These are phyloP conservation scores for Babesia divergens DNA, from an alignment of 169 alveolate genomes.

Conservation along the genomic window DNA sequence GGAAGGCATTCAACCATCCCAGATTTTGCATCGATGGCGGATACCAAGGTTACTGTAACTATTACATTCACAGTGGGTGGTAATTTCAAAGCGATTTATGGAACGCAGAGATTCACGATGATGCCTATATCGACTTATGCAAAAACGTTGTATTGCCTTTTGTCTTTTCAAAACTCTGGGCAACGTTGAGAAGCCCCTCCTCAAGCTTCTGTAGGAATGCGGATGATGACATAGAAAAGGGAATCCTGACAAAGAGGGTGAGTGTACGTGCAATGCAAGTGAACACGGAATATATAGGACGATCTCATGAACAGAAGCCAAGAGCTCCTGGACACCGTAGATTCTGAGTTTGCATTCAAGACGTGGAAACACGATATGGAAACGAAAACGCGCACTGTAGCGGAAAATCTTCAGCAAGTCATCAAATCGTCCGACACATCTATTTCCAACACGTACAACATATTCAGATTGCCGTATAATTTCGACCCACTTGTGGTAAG, in stretches of 20 bases:
- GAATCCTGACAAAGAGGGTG: slow-evolving; percentile 22
- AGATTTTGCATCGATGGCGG: slow-evolving; percentile 63
- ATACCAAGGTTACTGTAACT: slow-evolving; percentile 54
- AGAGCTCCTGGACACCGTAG: slow-evolving; percentile 5
- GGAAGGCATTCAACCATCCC: slow-evolving; percentile 35
- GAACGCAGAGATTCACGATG: slow-evolving; percentile 55
- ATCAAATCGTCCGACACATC: slow-evolving; percentile 1
- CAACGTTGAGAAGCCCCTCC: slow-evolving; percentile 5
- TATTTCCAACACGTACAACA: slow-evolving; percentile 1
- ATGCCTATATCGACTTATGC: slow-evolving; percentile 32
- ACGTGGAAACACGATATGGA: slow-evolving; percentile 22
- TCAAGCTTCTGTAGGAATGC: slow-evolving; percentile 36
- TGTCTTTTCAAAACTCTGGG: slow-evolving; percentile 34
- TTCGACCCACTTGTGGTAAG: slow-evolving; percentile 21
- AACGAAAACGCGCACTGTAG: not conserved
- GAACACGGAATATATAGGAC: not conserved
- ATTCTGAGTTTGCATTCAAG: not conserved
- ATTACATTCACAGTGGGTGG: slow-evolving; percentile 28
- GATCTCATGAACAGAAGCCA: slow-evolving; percentile 12
- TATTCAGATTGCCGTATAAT: not conserved
- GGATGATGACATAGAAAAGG: slow-evolving; percentile 19
- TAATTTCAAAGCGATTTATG: not conserved
- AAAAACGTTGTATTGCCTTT: slow-evolving; percentile 54
- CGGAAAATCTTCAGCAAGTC: not conserved
- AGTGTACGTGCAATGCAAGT: not conserved